Conservation (phyloP, 495 filamentous ascomycete genomes). For the Penicillium bialowiezense region DNA sequence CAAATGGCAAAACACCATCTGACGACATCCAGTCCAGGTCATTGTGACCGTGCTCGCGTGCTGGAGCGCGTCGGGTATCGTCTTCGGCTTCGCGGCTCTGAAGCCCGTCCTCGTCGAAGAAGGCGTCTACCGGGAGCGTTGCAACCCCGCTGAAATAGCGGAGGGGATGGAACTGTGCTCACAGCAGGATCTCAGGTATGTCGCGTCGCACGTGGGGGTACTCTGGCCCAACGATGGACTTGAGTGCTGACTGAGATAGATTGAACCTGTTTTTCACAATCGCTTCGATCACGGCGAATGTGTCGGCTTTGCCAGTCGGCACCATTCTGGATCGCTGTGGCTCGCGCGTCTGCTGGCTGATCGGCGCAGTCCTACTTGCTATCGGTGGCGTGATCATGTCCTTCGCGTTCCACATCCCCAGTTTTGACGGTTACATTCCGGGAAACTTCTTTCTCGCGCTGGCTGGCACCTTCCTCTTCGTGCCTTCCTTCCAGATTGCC, state of each 20-base stretch:
- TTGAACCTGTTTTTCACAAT: constrained; percentile 77
- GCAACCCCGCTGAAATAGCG: constrained; percentile 44
- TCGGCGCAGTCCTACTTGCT: constrained; percentile 53
- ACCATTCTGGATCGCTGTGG: constrained; percentile 63
- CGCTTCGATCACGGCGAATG: constrained; percentile 82
- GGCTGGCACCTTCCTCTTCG: constrained; percentile 68
- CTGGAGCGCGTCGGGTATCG: constrained; percentile 63
- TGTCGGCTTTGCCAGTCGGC: constrained; percentile 77
- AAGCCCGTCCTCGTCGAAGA: constrained; percentile 67
- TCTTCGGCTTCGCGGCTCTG: constrained; percentile 73
- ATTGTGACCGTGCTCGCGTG: constrained; percentile 57
- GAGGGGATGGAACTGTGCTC: constrained; percentile 54
- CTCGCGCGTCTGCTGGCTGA: constrained; percentile 56
- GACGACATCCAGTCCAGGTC: constrained; percentile 51
- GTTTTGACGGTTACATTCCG: constrained; percentile 60
- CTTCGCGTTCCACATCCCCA: constrained; percentile 49
- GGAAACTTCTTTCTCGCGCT: constrained; percentile 65
- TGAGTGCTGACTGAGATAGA: constrained; percentile 17
- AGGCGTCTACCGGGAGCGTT: constrained; percentile 61
- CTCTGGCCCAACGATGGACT: too few species aligned
- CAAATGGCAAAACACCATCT: constrained; percentile 1
- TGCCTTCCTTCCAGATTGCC: constrained; percentile 67
- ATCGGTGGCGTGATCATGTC: constrained; percentile 57
- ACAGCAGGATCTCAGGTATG: constrained; percentile 62
- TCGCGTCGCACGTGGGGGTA: neutral